Percentiles rank a stretch among this genome's conserved stretches.
Evolutionary conservation across 495 filamentous ascomycete species (phyloP).

Genomic region (Neurospora terricola): DNA sequence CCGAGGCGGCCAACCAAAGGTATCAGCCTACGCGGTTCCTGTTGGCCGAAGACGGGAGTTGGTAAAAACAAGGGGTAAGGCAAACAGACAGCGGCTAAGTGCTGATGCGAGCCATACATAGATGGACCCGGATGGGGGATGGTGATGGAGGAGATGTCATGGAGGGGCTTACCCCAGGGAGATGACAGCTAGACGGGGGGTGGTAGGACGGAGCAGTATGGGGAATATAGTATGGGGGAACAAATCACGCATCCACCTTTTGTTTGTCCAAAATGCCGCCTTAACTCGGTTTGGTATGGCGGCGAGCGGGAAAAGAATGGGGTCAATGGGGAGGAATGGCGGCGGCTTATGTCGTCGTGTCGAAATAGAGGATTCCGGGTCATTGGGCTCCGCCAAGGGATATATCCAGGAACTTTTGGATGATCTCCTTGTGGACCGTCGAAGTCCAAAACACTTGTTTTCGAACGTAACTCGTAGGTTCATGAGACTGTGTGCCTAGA

Average conservation of each 20-base stretch:
- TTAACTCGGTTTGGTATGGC: slow-evolving; percentile 1
- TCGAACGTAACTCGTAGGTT: background rate
- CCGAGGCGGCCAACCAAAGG: slow-evolving; percentile 12
- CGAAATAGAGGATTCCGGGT: background rate
- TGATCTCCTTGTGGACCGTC: background rate
- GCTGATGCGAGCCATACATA: background rate
- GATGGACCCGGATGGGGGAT: background rate
- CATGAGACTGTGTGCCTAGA: background rate
- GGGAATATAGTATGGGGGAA: slow-evolving; percentile 20
- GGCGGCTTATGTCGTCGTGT: background rate
- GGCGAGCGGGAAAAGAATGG: slow-evolving; percentile 4
- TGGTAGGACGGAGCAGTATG: slow-evolving; percentile 28
- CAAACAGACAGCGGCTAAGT: background rate
- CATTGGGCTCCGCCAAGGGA: background rate
- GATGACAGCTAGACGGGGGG: slow-evolving; percentile 1
- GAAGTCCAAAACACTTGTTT: background rate
- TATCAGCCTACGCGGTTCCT: background rate
- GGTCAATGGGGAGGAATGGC: background rate
- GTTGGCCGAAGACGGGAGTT: background rate
- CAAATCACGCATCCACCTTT: slow-evolving; percentile 26
- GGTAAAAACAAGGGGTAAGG: background rate
- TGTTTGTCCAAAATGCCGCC: slow-evolving; percentile 3
- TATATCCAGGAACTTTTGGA: background rate
- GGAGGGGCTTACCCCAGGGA: slow-evolving; percentile 3
- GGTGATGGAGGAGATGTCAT: slow-evolving; percentile 1